Conservation (phyloP, 257 asterid species). For the Nicotiana otophora region DNA sequence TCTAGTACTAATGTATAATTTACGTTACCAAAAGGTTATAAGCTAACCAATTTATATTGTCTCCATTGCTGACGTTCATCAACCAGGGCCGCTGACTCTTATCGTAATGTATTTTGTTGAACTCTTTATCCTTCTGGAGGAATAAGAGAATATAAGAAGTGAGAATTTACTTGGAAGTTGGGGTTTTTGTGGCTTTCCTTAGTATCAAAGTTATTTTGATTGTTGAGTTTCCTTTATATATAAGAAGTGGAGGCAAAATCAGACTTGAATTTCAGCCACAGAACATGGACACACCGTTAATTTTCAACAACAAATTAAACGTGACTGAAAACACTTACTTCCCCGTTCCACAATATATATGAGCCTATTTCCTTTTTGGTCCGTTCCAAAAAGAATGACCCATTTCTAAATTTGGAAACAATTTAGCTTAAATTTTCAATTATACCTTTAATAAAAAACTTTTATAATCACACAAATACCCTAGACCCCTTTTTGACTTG, state of each 20-base stretch:
- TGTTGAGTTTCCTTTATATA: slow-evolving; percentile 28
- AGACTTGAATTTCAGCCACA: slow-evolving; percentile 31
- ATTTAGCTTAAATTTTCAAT: too few relatives aligned
- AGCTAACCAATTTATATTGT: too few relatives aligned
- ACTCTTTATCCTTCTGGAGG: not conserved
- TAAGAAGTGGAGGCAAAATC: slow-evolving; percentile 15
- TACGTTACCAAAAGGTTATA: too few relatives aligned
- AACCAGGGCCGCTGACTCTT: not conserved
- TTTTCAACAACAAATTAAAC: slow-evolving; percentile 14
- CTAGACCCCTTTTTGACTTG: too few relatives aligned
- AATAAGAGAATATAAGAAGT: not conserved
- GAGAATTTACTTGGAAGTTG: not conserved
- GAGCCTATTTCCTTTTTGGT: too few relatives aligned
- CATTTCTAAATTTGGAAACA: too few relatives aligned
- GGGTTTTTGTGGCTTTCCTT: not conserved
- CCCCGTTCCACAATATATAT: too few relatives aligned
- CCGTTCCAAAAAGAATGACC: too few relatives aligned
- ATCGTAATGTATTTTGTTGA: not conserved
- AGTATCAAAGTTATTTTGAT: not conserved
- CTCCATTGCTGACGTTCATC: too few relatives aligned
- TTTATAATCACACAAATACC: too few relatives aligned
- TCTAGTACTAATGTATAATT: too few relatives aligned
- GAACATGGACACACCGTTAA: slow-evolving; percentile 34
- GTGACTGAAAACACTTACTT: not conserved
- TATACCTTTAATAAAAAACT: too few relatives aligned